phyloP scores from a whole-genome alignment of 352 stramenopile genomes.

The Globisporangium camurandrum region DNA sequence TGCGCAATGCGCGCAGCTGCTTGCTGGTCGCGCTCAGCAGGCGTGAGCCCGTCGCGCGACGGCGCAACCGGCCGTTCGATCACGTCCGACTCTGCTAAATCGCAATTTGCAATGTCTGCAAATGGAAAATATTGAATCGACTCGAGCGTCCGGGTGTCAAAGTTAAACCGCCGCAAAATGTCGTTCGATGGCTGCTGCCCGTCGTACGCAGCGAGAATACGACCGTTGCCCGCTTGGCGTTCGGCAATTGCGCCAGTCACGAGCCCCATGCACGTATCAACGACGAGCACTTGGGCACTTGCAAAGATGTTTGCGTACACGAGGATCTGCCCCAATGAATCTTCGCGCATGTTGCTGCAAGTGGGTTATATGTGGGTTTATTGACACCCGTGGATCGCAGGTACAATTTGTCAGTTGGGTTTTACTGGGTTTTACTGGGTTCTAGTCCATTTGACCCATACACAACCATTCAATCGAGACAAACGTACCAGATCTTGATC shows the following conservation, averaged over 20 bases:
- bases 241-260: slow-evolving; percentile 87
- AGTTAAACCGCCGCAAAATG: slow-evolving; percentile 82
- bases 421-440: not conserved
- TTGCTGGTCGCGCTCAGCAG: slow-evolving; percentile 50
- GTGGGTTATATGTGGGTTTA: not conserved
- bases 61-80: slow-evolving; percentile 24
- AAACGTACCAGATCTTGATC: slow-evolving; percentile 73
- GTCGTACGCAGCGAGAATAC: slow-evolving; percentile 65
- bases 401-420: not conserved
- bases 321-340: slow-evolving; percentile 92
- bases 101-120: slow-evolving; percentile 43
- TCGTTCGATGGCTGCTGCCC: slow-evolving; percentile 68
- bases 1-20: slow-evolving; percentile 75
- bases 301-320: slow-evolving; percentile 91
- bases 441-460: too few species aligned
- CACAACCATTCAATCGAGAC: not conserved
- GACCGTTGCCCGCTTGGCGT: slow-evolving; percentile 56
- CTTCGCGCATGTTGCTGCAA: slow-evolving; percentile 79
- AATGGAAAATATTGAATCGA: slow-evolving; percentile 75
- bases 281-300: slow-evolving; percentile 82
- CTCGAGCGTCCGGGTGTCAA: slow-evolving; percentile 66
- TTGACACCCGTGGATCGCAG: not conserved
- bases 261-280: slow-evolving; percentile 91
- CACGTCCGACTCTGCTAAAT: slow-evolving; percentile 46
- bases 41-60: slow-evolving; percentile 42